phyloP scores from a whole-genome alignment of 2,329 filamentous ascomycete genomes.

The Zasmidium citrigriseum region DNA sequence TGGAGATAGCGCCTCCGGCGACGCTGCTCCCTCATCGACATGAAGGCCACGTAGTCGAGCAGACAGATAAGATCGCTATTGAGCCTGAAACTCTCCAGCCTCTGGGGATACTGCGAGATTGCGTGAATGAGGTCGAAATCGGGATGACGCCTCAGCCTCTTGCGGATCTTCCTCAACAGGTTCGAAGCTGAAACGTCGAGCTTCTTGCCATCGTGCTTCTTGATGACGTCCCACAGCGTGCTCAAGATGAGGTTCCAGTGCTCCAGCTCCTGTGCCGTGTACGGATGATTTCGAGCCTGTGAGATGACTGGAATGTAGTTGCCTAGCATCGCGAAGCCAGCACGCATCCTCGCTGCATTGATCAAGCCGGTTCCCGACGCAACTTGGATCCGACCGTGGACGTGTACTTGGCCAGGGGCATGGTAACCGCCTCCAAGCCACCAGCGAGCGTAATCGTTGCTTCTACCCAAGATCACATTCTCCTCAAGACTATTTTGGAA shows the following conservation, averaged over 20 bases:
- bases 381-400: not conserved
- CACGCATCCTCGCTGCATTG: not conserved
- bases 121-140: not conserved
- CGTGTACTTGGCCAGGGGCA: not conserved
- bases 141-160: not conserved
- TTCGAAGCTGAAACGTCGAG: not conserved
- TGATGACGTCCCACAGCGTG: not conserved
- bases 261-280: not conserved
- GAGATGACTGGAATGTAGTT: not conserved
- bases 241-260: not conserved
- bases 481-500: not conserved
- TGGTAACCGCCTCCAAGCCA: not conserved
- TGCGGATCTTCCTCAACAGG: not conserved
- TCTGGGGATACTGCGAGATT: not conserved
- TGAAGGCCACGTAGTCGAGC: not conserved
- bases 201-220: not conserved
- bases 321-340: not conserved
- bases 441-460: not conserved
- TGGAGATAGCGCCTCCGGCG: not conserved
- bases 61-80: not conserved
- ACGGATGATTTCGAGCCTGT: not conserved
- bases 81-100: not conserved
- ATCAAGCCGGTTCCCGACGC: not conserved
- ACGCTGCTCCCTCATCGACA: not conserved
- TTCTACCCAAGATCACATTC: not conserved